Base-by-base conservation (phyloP, 768 basidiomycete genomes). In the Leccinum arenicola region DNA sequence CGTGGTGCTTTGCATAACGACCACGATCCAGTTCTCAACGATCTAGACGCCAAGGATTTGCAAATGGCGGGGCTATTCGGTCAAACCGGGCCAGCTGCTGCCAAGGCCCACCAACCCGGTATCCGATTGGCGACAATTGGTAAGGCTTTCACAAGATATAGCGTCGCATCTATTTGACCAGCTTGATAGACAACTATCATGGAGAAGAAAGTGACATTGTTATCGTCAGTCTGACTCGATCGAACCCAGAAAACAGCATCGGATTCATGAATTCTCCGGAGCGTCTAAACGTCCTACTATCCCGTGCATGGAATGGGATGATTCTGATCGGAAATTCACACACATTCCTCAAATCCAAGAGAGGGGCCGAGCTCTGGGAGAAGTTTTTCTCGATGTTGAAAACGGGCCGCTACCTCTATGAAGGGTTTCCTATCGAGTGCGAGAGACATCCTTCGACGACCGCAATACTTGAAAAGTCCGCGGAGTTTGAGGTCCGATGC, bases 131-230 rank as follows among this genome's bases (percentile, higher is more conserved):
- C 86, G 1, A 89, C 88, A 0, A 88, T 89, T 8, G 88, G 88
- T 87, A 63, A 35, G 76, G 52, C 49, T 40, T 36, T 27, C 17
- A 11, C 8, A 29, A 6, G n/a, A 7, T 17, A 25, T 50, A 3
- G 15, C 1, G 6, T 25, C 9, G 6, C 8, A 36, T n/a, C 33
- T 9, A 17, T 55, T 3, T 50, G 29, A 62, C 54, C 19, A 10
- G 19, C 15, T 29, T 4, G 27, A 14, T 56, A 89, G 88, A 90
- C 61, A 90, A 90, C 64, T 90, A 88, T 61, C 88, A 90, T 64
- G 88, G 88, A 10, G 88, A 90, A 64, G 88, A 89, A 68, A 84
- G 84, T 43, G 78, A 89, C 31, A 84, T 90, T 40, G 84, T 90
- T 47, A 77, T 90, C 19, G 76, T 78, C 21, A 84, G 81, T 14